phyloP scores from a whole-genome alignment of 1,284 basidiomycete species.

The Pterula multifida region DNA sequence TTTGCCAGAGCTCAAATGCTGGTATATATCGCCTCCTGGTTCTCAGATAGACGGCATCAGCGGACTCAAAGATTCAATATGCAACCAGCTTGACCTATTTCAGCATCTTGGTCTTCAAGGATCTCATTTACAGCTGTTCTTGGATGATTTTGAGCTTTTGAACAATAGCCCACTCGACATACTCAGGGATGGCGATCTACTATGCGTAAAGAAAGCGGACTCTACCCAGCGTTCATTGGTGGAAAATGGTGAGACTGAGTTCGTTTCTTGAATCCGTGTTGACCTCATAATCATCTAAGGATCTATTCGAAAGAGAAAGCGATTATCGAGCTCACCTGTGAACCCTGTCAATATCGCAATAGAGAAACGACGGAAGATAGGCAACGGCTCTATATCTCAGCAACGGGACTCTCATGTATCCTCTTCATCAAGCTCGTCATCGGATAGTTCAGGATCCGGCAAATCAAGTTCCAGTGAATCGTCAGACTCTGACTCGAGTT shows the following conservation, averaged over 20 bases:
- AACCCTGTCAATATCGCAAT: not conserved
- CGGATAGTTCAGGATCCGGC: slow-evolving; percentile 3
- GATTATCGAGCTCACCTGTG: not conserved
- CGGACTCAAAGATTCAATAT: not conserved
- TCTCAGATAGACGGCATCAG: not conserved
- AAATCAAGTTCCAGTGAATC: no score
- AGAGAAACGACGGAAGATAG: no score
- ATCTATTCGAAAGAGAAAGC: not conserved
- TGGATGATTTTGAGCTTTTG: slow-evolving; percentile 29
- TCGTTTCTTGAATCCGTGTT: slow-evolving; percentile 11
- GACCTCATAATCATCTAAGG: not conserved
- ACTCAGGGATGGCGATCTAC: slow-evolving; percentile 28
- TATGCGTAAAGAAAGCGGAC: slow-evolving; percentile 16
- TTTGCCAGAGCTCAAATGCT: slow-evolving; percentile 1
- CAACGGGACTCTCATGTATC: not conserved
- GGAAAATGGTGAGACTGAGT: slow-evolving; percentile 10
- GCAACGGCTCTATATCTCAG: not conserved
- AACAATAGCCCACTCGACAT: slow-evolving; percentile 21
- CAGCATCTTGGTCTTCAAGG: not conserved
- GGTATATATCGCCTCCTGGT: not conserved
- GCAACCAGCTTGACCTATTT: not conserved
- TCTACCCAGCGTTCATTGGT: slow-evolving; percentile 3
- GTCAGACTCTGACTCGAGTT: slow-evolving; percentile 16
- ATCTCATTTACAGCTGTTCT: slow-evolving; percentile 16
- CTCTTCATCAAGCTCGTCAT: slow-evolving; percentile 5